Evolutionary conservation across 2,329 filamentous ascomycete genomes (phyloP), one percentile per base, ranked within the genome.

Genomic region (Aureobasidium sp.): DNA sequence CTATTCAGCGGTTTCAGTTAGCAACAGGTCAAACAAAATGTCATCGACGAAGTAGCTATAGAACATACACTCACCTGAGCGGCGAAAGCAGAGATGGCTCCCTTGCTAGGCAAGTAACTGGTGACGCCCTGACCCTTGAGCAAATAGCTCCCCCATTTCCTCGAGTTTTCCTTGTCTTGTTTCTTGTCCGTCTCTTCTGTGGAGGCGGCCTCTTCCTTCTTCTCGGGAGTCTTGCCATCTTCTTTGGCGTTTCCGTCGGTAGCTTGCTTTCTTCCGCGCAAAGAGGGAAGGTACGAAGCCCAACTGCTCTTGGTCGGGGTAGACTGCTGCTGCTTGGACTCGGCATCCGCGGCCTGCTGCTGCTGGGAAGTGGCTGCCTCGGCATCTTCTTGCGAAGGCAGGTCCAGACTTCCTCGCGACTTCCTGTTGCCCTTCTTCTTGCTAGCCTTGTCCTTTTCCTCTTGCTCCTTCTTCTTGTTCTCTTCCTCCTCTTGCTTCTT

Each of bases 121-220:
- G 74, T 75, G 66, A 78, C 78, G 5, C 75, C 75, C 60, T 78
- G 74, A 10, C 78, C 77, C 11, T 75, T 75, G 1, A 75, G 75
- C 50, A 80, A 70, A 63, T 79, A 79, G 0, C 74, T 75, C 1
- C 71, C 72, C 78, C 78, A 80, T 46, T 73, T 74, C 63, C 73
- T 66, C 1, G 70, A 69, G 50, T 72, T 68, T 65, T 73, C 64
- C 29, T 70, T 71, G 57, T 70, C 67, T 17, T 66, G 60, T 23
- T 67, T 64, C 61, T 69, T 65, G n/a, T 47, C 62, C 17, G 55
- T 62, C 19, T 62, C 65, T 69, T 70, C 64, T 68, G 67, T 38
- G 17, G 35, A 19, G 13, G 37, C 38, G 53, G 60, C 53, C 31
- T 63, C 54, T 10, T 60, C 61, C 33, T 60, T 60, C 55, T 65